These are phyloP conservation scores for Penicillium janthinellum DNA, from an alignment of 2,329 filamentous ascomycete genomes.

Conservation along the genomic window DNA sequence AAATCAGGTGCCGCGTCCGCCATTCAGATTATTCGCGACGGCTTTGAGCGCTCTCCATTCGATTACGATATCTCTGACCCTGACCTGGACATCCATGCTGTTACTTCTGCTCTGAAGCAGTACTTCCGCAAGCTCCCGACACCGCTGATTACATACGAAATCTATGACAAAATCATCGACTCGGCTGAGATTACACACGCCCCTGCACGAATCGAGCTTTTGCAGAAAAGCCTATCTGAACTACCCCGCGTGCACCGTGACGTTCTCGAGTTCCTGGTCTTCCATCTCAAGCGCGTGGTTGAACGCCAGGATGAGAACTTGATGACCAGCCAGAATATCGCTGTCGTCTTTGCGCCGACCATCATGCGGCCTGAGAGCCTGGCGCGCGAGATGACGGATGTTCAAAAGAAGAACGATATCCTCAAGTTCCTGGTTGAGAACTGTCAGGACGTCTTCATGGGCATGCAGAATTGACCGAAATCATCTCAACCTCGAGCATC, in stretches of 20 bases:
- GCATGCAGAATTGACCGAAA: slow-evolving; percentile 33
- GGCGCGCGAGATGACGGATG: slow-evolving; percentile 93
- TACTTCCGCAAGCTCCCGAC: slow-evolving; percentile 93
- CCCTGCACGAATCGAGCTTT: slow-evolving; percentile 67
- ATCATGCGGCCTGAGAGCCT: slow-evolving; percentile 91
- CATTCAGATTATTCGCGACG: slow-evolving; percentile 85
- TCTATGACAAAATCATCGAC: slow-evolving; percentile 87
- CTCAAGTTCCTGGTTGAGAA: slow-evolving; percentile 94
- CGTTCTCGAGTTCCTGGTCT: slow-evolving; percentile 89
- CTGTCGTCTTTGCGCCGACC: slow-evolving; percentile 95
- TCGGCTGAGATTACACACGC: slow-evolving; percentile 63
- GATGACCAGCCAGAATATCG: slow-evolving; percentile 95
- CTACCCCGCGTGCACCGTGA: slow-evolving; percentile 84
- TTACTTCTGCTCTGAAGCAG: slow-evolving; percentile 94
- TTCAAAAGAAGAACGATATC: slow-evolving; percentile 87
- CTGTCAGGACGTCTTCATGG: slow-evolving; percentile 74
- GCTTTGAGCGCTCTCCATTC: slow-evolving; percentile 75
- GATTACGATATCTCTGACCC: slow-evolving; percentile 93
- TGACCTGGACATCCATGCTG: slow-evolving; percentile 90
- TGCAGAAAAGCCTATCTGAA: slow-evolving; percentile 73
- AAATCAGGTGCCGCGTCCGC: slow-evolving; percentile 94
- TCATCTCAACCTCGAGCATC: not conserved
- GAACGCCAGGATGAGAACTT: slow-evolving; percentile 81
- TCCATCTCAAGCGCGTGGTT: slow-evolving; percentile 87
- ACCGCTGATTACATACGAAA: slow-evolving; percentile 86